Evolutionary conservation across 1,284 basidiomycete genomes (phyloP), one percentile per base, ranked within the genome.

Genomic region (Pseudozyma tsukubaensis): DNA sequence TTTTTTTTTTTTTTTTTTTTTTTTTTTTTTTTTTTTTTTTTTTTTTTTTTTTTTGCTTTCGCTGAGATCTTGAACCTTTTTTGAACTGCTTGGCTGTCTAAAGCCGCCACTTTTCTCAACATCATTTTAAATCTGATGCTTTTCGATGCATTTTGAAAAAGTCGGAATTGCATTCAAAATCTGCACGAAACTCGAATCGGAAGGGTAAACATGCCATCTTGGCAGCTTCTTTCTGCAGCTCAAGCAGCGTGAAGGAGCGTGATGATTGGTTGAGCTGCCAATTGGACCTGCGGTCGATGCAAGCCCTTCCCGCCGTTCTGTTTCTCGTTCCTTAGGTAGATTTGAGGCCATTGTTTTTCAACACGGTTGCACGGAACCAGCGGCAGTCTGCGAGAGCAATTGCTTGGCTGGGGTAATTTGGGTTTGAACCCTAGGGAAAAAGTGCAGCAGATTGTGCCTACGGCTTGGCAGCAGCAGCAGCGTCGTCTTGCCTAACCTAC

Each of bases 241-340:
- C 24, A 29, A 29, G 24, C 6, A 29, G 24, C 24, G 24, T 29
- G 24, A 18, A 4, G n/a, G 29, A 34, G 48, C 21, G 42, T 47
- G 11, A 39, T 48, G 54, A 56, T 48, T 56, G 43, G 53, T 21
- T 35, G 21, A 14, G 37, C 18, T 44, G 44, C 18, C 18, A 16
- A 21, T 42, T 35, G 14, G 42, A 50, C 56, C 59, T 53, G 50
- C 59, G 59, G 59, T 52, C 44, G 36, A 44, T 52, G 50, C 50
- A 45, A 16, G 18, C n/a, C 50, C 50, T 32, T 21, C 42, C 24
- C 48, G n/a, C 39, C 37, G 10, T 13, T 16, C n/a, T 24, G 44
- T 12, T 44, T 56, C 21, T 39, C 36, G 18, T 56, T 44, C 45
- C 35, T 47, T 19, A 21, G 32, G 43, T 35, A 3, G 8, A 37